Evolutionary conservation across 2,329 filamentous ascomycete genomes (phyloP), one percentile per base, ranked within the genome.

Genomic region (Fusarium nurragi): DNA sequence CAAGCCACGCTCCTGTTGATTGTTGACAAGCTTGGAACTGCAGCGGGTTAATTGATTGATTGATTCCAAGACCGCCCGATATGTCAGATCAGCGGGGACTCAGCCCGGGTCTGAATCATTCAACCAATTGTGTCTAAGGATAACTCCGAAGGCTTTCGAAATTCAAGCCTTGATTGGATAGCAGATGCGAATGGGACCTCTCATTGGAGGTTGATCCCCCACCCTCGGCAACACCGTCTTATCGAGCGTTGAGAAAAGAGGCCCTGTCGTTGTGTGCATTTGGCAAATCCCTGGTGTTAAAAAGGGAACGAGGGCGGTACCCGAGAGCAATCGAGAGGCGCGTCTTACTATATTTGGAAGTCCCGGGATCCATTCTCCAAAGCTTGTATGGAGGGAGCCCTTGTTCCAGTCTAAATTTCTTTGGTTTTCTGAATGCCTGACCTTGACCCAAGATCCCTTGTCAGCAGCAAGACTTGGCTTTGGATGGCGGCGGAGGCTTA

Each of bases 31-130:
- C 43, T 37, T 53, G 37, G 62, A 59, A 34, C 47, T 58, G 22
- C 26, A 54, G 43, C 46, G 25, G 47, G 30, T 12, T 36, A 38
- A 26, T 40, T 54, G 41, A 54, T 38, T 59, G 47, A 52, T 53
- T 32, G 54, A 58, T 40, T 43, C 22, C 22, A 64, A 40, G 38
- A 38, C 30, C 32, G 38, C 25, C 10, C 45, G 40, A 54, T 46
- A 67, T 66, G 63, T 60, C 63, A 67, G 63, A 67, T 66, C 63
- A 64, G 63, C 53, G 63, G 45, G 25, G 47, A 43, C 51, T 50
- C 37, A 38, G 38, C 57, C 57, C 47, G 46, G 45, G 54, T 47
- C 21, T 38, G 13, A 39, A 60, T 23, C 12, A 13, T 13, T 41
- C 28, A 40, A 23, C 63, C 63, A 67, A 66, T 64, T 39, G 32